These are phyloP conservation scores for Leptomonas pyrrhocoris DNA, from an alignment of 208 protist species.

Conservation along the genomic window DNA sequence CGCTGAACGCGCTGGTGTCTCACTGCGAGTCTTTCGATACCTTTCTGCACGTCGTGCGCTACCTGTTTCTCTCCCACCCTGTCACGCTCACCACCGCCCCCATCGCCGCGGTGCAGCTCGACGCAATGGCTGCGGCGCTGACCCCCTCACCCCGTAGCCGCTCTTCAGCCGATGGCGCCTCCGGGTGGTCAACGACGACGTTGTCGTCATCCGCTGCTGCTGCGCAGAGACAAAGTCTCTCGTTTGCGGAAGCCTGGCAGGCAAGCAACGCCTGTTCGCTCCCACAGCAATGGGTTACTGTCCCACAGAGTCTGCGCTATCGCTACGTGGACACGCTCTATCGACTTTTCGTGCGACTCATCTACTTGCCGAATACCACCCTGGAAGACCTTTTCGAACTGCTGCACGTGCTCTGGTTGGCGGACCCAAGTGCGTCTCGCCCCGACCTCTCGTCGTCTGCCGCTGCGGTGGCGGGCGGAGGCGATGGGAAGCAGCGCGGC, in stretches of 20 bases:
- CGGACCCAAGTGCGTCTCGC: constrained; percentile 20
- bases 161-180: too few species aligned
- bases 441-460: not conserved
- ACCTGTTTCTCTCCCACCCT: constrained; percentile 12
- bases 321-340: constrained; percentile 32
- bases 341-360: constrained; percentile 12
- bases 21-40: constrained; percentile 7
- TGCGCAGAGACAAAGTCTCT: not conserved
- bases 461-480: not conserved
- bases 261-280: constrained; percentile 8
- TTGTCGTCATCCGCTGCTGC: not conserved
- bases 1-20: not conserved
- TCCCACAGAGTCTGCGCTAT: constrained; percentile 15
- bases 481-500: not conserved
- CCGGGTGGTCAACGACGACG: too few species aligned
- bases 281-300: constrained; percentile 13
- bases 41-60: constrained; percentile 11
- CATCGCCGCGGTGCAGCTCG: constrained; percentile 5
- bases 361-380: constrained; percentile 10
- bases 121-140: not conserved
- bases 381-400: constrained; percentile 21
- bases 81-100: constrained; percentile 5
- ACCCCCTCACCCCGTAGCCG: not conserved
- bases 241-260: not conserved
- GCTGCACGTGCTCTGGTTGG: constrained; percentile 35